Evolutionary conservation across 1,139 yeast genomes (phyloP).

Genomic region (Diutina pseudorugosa): DNA sequence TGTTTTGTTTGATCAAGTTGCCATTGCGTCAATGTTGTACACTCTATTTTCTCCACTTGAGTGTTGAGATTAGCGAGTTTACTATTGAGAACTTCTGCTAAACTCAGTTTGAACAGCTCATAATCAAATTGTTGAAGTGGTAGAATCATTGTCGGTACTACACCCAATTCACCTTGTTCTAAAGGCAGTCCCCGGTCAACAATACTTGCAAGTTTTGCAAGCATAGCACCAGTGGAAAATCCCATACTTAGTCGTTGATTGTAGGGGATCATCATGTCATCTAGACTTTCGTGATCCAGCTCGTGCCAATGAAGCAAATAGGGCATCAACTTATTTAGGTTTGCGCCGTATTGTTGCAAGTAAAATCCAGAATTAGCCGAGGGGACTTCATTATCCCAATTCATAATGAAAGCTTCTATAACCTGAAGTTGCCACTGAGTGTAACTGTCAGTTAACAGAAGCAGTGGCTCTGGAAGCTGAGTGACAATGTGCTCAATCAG

Average conservation of each 20-base stretch:
- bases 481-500: conserved; percentile 25
- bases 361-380: not conserved
- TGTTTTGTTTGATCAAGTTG: conserved; percentile 35
- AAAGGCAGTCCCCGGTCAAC: not conserved
- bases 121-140: not conserved
- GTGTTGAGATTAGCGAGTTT: conserved; percentile 23
- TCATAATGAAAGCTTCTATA: conserved; percentile 16
- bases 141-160: not conserved
- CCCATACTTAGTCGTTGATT: not conserved
- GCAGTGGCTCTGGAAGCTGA: conserved; percentile 17
- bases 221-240: conserved; percentile 1
- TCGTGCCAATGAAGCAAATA: not conserved
- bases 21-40: conserved; percentile 14
- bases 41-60: not conserved
- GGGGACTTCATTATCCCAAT: conserved; percentile 13
- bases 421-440: conserved; percentile 21
- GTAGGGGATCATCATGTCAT: not conserved
- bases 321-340: not conserved
- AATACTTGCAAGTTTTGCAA: not conserved
- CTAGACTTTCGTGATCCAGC: not conserved
- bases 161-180: not conserved
- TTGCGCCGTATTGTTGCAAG: not conserved
- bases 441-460: conserved; percentile 11
- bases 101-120: conserved; percentile 1
- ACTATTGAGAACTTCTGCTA: conserved; percentile 18